These are phyloP conservation scores for Fusarium pininemorale DNA, from an alignment of 2,329 filamentous ascomycete species.

Conservation along the genomic window DNA sequence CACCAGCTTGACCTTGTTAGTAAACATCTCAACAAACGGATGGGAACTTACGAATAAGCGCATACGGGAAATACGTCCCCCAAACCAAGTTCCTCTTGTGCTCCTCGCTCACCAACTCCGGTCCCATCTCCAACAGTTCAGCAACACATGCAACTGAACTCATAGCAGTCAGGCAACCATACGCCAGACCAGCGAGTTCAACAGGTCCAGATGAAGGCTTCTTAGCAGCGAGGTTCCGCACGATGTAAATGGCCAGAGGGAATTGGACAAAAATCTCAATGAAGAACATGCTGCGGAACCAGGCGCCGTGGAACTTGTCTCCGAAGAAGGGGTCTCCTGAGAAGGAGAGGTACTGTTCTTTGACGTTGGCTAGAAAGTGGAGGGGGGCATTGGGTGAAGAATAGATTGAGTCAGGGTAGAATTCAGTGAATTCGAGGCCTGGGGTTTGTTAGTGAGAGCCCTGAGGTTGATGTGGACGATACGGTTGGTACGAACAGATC, in stretches of 20 bases:
- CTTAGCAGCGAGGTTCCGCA: slow-evolving; percentile 49
- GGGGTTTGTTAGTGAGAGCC: slow-evolving; percentile 4
- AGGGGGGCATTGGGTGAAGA: slow-evolving; percentile 54
- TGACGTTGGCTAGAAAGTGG: slow-evolving; percentile 57
- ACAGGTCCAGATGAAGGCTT: slow-evolving; percentile 49
- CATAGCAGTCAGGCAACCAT: slow-evolving; percentile 61
- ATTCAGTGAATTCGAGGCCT: slow-evolving; percentile 64
- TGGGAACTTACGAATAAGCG: slow-evolving; percentile 59
- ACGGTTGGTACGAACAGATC: slow-evolving; percentile 45
- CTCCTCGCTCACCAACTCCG: slow-evolving; percentile 52
- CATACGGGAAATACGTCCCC: slow-evolving; percentile 62
- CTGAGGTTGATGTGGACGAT: not conserved
- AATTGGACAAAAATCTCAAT: slow-evolving; percentile 62
- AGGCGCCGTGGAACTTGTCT: slow-evolving; percentile 51
- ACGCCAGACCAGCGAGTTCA: slow-evolving; percentile 63
- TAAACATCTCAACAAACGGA: not conserved
- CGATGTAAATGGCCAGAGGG: slow-evolving; percentile 60
- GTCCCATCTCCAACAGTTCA: slow-evolving; percentile 61
- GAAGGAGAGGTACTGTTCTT: slow-evolving; percentile 56
- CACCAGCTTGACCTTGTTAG: slow-evolving; percentile 51
- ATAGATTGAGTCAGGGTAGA: slow-evolving; percentile 61
- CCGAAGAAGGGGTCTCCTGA: slow-evolving; percentile 65
- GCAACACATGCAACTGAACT: slow-evolving; percentile 62
- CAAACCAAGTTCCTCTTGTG: slow-evolving; percentile 59
- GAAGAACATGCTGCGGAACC: slow-evolving; percentile 61